Evolutionary conservation across 2,329 filamentous ascomycete genomes (phyloP), one percentile per base, ranked within the genome.

Genomic region (Botrytis pseudocinerea): DNA sequence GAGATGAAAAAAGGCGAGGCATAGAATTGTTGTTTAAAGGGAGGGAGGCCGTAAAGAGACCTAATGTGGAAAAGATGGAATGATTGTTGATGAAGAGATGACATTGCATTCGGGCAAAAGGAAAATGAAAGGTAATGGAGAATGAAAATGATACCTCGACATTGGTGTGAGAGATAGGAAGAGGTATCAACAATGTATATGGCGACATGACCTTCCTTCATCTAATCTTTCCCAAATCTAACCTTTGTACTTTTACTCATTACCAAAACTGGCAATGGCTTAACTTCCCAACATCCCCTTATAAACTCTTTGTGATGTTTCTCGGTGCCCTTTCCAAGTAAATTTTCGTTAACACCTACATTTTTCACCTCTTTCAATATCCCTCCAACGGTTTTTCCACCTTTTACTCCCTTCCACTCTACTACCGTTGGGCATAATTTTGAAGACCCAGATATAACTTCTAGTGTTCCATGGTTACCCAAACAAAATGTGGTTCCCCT

Each of bases 151-250:
- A 51, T 10, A 54, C 6, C 5, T n/a, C 4, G 38, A 20, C 28
- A 28, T 38, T 38, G 20, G 5, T 16, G 44, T 63, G 40, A 18
- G 22, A 42, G 38, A 63, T 28, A 12, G 16, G 20, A 63, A 18
- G 40, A 28, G 10, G 10, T 42, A n/a, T 42, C 8, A n/a, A 42
- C 6, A 42, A 42, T 28, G 0, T 38, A 20, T 28, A 44, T 28
- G 6, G 38, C 4, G 38, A 7, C 18, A 4, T 12, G 25, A 28
- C 35, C 10, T 28, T 25, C 51, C 32, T 7, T 14, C 10, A 40
- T 32, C n/a, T 9, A 70, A 81, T 79, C 59, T 35, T 70, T 70
- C 1, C 20, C 28, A 28, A 62, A 70, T 20, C 40, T 72, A 25
- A 66, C 48, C 62, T 72, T 72, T 1, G 48, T 40, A 65, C 62